A percentile compares a stretch with the other conserved stretches of the same genome.
phyloP scores from a whole-genome alignment of 805 yeast genomes.

The Metschnikowia colocasiae region DNA sequence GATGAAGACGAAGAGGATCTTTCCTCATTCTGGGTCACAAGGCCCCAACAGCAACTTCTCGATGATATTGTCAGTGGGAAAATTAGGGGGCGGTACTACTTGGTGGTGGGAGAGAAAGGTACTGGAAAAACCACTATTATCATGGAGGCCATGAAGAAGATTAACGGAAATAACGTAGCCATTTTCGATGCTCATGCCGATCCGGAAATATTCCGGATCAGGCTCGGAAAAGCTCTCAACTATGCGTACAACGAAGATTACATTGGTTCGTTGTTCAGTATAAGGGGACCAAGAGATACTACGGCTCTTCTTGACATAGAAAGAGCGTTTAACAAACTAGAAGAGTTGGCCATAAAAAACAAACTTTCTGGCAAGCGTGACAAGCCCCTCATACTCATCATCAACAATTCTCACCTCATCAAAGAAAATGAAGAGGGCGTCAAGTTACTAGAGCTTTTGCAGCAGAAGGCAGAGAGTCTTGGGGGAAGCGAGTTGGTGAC shows the following conservation, averaged over 20 bases:
- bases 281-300: conserved; percentile 81
- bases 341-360: conserved; percentile 60
- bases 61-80: conserved; percentile 65
- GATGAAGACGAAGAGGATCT: conserved; percentile 23
- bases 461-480: conserved; percentile 77
- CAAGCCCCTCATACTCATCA: conserved; percentile 63
- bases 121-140: conserved; percentile 80
- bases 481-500: conserved; percentile 71
- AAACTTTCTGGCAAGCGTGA: conserved; percentile 33
- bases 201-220: conserved; percentile 73
- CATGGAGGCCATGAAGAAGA: conserved; percentile 63
- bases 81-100: conserved; percentile 63
- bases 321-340: conserved; percentile 72
- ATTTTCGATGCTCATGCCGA: conserved; percentile 81
- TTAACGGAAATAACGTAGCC: conserved; percentile 60
- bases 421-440: conserved; percentile 72
- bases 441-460: conserved; percentile 67
- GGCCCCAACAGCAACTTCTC: conserved; percentile 62
- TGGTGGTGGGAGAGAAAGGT: conserved; percentile 80
- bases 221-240: conserved; percentile 72
- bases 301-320: conserved; percentile 80
- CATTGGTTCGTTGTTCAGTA: conserved; percentile 75
- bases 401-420: conserved; percentile 72
- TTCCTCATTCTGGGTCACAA: conserved; percentile 53
- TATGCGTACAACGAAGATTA: conserved; percentile 77